Evolutionary conservation across 2,329 filamentous ascomycete species (phyloP).

Genomic region (Rutstroemia sp.): DNA sequence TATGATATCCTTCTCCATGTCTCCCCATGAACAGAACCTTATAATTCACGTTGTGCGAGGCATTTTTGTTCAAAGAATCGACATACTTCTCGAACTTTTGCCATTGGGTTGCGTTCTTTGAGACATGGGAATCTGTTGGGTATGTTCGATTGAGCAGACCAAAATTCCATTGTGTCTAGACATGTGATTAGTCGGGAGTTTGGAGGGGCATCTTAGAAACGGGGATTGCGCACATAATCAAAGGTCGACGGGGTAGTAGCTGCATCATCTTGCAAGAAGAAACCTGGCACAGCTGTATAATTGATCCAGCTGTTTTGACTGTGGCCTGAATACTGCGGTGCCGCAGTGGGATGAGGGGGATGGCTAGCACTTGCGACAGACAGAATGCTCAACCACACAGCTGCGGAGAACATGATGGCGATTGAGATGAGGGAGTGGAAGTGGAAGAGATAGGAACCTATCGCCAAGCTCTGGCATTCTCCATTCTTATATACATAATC

Average conservation of each 20-base stretch:
- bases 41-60: conserved; percentile 44
- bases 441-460: neutral
- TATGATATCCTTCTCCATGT: conserved; percentile 18
- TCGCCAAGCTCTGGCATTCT: neutral
- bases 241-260: conserved; percentile 49
- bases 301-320: conserved; percentile 34
- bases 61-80: conserved; percentile 42
- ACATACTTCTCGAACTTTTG: conserved; percentile 55
- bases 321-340: neutral
- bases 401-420: neutral
- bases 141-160: conserved; percentile 59
- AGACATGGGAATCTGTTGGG: conserved; percentile 41
- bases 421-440: neutral
- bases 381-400: neutral
- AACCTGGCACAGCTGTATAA: conserved; percentile 53
- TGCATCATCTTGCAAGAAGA: conserved; percentile 57
- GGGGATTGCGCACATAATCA: conserved; percentile 48
- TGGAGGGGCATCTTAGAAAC: neutral
- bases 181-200: conserved; percentile 25
- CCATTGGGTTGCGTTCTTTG: conserved; percentile 50
- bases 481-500: neutral
- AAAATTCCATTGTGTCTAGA: conserved; percentile 52
- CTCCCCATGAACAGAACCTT: conserved; percentile 54
- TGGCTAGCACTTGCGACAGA: neutral
- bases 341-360: neutral